Percentiles rank a stretch among this genome's conserved stretches.
phyloP scores from a whole-genome alignment of 129 eudicot species.

The Tagetes patula region DNA sequence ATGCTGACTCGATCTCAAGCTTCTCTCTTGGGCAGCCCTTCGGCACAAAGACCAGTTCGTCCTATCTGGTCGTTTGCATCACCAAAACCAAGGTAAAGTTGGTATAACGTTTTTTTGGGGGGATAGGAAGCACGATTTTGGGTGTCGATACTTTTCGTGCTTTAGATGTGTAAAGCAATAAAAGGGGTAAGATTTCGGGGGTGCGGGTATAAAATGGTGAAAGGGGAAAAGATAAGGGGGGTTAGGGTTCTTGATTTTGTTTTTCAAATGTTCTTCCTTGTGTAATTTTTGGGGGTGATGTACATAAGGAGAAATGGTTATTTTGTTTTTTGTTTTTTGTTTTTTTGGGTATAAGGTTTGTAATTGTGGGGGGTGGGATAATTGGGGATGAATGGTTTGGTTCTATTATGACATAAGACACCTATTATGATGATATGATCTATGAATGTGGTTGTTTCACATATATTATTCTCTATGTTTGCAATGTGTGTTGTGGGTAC shows the following conservation, averaged over 20 bases:
- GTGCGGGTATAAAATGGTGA: constrained; percentile 33
- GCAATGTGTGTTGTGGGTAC: neutral
- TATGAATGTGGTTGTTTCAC: constrained; percentile 45
- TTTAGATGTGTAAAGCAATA: constrained; percentile 48
- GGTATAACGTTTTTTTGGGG: constrained; percentile 28
- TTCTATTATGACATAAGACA: constrained; percentile 37
- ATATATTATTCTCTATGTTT: neutral
- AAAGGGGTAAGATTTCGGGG: constrained; percentile 33
- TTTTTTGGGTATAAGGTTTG: constrained; percentile 51
- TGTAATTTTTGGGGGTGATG: constrained; percentile 69
- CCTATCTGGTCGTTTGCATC: constrained; percentile 56
- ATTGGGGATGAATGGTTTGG: constrained; percentile 50
- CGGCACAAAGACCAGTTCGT: constrained; percentile 47
- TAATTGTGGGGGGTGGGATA: constrained; percentile 60
- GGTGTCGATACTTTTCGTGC: constrained; percentile 44
- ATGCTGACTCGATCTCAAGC: constrained; percentile 85
- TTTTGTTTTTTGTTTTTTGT: constrained; percentile 2
- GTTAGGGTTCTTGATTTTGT: constrained; percentile 33
- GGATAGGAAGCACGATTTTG: constrained; percentile 44
- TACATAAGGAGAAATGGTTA: constrained; percentile 62
- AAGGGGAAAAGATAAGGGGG: constrained; percentile 42
- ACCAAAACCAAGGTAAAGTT: constrained; percentile 56
- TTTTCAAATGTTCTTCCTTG: constrained; percentile 35
- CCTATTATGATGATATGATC: constrained; percentile 26
- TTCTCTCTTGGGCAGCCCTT: constrained; percentile 57